Percentiles rank a stretch among this genome's conserved stretches.
Conservation (phyloP, 2,329 filamentous ascomycete genomes). For the Aspergillus pseudonomiae region DNA sequence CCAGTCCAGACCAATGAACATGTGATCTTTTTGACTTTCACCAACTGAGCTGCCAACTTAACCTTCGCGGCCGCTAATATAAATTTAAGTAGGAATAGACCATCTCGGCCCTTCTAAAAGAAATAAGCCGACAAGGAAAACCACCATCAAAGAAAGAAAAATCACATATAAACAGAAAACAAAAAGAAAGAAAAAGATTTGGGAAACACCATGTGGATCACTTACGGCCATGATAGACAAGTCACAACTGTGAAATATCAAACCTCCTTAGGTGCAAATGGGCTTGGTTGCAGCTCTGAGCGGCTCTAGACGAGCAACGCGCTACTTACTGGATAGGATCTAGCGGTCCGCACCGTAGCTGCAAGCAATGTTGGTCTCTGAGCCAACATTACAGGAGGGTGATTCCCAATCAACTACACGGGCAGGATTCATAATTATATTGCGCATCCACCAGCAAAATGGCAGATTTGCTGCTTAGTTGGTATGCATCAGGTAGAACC, state of each 20-base stretch:
- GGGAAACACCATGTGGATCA: neutral
- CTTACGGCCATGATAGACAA: neutral
- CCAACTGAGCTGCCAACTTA: neutral
- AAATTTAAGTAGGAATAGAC: neutral
- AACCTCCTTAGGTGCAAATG: neutral
- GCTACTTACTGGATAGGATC: neutral
- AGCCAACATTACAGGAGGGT: neutral
- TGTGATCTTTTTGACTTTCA: neutral
- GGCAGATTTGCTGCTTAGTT: neutral
- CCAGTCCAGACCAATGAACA: conserved; percentile 1
- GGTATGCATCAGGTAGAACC: neutral
- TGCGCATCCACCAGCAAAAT: no score
- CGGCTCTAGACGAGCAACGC: neutral
- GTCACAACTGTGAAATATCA: neutral
- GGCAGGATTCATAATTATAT: no score
- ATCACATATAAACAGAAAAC: neutral
- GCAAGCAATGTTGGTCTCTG: neutral
- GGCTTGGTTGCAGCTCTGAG: neutral
- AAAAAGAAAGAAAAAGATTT: neutral
- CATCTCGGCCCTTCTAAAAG: no score
- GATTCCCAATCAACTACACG: neutral
- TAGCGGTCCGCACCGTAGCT: conserved; percentile 2
- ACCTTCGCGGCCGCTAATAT: neutral
- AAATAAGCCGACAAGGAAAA: no score
- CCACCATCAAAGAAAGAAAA: no score